A percentile compares a stretch with the other conserved stretches of the same genome.
Conservation (phyloP, 73 alveolate species). For the Paramecium sexaurelia region DNA sequence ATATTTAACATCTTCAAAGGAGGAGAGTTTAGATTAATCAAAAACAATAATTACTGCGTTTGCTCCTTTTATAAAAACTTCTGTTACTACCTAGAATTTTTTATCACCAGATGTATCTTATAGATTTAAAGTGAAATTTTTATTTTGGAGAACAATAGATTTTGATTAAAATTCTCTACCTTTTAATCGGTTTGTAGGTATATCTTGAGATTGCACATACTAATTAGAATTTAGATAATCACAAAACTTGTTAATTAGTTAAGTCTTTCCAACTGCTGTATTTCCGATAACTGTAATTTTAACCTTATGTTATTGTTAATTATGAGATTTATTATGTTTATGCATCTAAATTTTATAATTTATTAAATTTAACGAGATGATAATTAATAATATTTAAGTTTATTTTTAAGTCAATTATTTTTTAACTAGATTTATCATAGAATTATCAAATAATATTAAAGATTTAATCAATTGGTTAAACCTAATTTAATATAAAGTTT, state of each 20-base stretch:
- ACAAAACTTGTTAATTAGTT: not conserved
- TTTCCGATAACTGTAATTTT: not conserved
- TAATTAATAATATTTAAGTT: not conserved
- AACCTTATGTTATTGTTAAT: not conserved
- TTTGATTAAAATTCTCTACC: not conserved
- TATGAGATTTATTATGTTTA: not conserved
- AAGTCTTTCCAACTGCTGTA: not conserved
- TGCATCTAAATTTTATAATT: not conserved
- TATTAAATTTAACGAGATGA: not conserved
- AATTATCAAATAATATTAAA: not conserved
- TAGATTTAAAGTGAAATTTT: not conserved
- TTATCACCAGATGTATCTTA: not conserved
- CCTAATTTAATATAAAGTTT: too few species aligned
- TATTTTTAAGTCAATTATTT: not conserved
- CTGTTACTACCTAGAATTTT: not conserved
- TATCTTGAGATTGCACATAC: not conserved
- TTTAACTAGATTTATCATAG: not conserved
- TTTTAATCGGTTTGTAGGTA: not conserved
- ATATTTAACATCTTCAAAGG: not conserved
- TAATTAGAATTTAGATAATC: not conserved
- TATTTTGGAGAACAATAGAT: not conserved
- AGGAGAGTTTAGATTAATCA: not conserved
- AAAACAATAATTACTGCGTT: not conserved
- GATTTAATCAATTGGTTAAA: too few species aligned
- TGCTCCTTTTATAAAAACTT: not conserved